Percentiles rank a stretch among this genome's conserved stretches.
Conservation (phyloP, 257 asterid genomes). For the Prunella vulgaris region DNA sequence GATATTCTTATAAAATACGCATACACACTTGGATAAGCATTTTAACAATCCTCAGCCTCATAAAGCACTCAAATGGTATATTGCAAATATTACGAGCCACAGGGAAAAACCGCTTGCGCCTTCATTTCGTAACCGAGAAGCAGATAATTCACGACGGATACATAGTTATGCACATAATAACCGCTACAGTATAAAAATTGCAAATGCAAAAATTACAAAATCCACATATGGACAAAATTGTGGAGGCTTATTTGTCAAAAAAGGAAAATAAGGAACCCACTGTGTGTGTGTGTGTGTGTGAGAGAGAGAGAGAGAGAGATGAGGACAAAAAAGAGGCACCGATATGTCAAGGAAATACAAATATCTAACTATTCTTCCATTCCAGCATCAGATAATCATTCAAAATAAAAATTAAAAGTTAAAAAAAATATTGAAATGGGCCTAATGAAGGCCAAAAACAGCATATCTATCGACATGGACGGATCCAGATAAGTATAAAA, state of each 20-base stretch:
- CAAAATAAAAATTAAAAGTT: not conserved
- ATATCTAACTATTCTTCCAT: not conserved
- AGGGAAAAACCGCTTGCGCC: not conserved
- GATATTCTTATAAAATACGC: not conserved
- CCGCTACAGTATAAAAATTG: not conserved
- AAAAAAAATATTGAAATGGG: not conserved
- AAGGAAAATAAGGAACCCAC: not conserved
- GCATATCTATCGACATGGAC: not conserved
- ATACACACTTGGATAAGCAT: not conserved
- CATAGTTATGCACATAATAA: not conserved
- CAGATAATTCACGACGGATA: not conserved
- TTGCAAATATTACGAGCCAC: not conserved
- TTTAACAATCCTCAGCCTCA: not conserved
- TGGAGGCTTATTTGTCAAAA: not conserved
- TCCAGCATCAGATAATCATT: not conserved
- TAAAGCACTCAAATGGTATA: not conserved
- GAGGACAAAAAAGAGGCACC: not conserved
- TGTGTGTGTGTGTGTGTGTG: not conserved
- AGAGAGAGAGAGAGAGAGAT: not conserved
- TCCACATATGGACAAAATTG: not conserved
- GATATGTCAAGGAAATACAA: not conserved
- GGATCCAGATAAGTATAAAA: not conserved
- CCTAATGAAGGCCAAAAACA: not conserved
- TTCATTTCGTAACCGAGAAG: not conserved
- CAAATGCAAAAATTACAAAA: not conserved